Percentiles rank a stretch among this genome's conserved stretches.
Conservation (phyloP, 1,284 basidiomycete genomes). For the Ustilago loliicola region DNA sequence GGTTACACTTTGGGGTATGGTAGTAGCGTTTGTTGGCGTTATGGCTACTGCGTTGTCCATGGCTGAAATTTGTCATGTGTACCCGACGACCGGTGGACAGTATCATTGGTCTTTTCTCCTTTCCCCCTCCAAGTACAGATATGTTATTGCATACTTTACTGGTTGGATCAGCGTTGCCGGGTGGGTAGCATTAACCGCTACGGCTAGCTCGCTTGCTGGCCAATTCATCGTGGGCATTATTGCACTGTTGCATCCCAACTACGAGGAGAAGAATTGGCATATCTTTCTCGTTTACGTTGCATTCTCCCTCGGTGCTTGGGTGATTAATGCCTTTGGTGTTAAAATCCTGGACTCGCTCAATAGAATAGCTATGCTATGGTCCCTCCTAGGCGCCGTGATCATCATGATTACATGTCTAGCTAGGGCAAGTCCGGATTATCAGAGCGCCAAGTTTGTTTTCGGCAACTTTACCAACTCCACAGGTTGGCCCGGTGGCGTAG, state of each 20-base stretch:
- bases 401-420: conserved; percentile 72
- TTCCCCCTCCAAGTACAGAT: conserved; percentile 60
- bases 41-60: conserved; percentile 68
- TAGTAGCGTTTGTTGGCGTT: conserved; percentile 68
- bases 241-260: conserved; percentile 69
- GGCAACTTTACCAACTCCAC: conserved; percentile 71
- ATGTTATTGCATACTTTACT: conserved; percentile 61
- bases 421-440: conserved; percentile 69
- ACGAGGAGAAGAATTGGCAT: conserved; percentile 62
- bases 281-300: conserved; percentile 61
- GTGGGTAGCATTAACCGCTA: conserved; percentile 71
- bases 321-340: conserved; percentile 61
- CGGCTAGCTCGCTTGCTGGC: conserved; percentile 55
- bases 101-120: conserved; percentile 71
- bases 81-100: conserved; percentile 70
- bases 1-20: conserved; percentile 71
- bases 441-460: conserved; percentile 72
- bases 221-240: conserved; percentile 71
- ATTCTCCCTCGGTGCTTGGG: conserved; percentile 53
- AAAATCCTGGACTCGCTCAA: conserved; percentile 50
- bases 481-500: conserved; percentile 73
- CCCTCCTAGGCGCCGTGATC: conserved; percentile 69
- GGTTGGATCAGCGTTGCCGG: conserved; percentile 66
- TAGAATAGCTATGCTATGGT: conserved; percentile 63
- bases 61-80: conserved; percentile 68